Evolutionary conservation across 805 yeast genomes (phyloP).

Genomic region (Candida yuanshanica): DNA sequence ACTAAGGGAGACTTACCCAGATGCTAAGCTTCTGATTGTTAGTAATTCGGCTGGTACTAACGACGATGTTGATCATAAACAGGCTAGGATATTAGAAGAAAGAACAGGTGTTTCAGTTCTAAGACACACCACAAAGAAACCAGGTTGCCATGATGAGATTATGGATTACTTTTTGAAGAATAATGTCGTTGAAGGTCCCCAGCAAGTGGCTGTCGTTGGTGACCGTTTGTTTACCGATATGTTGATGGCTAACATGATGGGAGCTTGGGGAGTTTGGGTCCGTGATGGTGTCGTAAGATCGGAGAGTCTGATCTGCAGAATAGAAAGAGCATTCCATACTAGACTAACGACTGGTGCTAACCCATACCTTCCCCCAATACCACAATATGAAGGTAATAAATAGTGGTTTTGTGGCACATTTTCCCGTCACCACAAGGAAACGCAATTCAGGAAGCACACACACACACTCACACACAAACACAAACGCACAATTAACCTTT

Average conservation of each 20-base stretch:
- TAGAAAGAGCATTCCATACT: slow-evolving; percentile 38
- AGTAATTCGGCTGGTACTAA: slow-evolving; percentile 91
- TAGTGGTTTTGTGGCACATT: background rate
- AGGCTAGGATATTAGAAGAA: slow-evolving; percentile 58
- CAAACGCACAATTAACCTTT: too few species aligned
- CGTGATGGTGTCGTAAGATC: slow-evolving; percentile 65
- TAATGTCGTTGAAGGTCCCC: slow-evolving; percentile 38
- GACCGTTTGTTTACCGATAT: slow-evolving; percentile 90
- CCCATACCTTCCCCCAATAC: background rate
- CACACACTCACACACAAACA: too few species aligned
- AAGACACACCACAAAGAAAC: slow-evolving; percentile 71
- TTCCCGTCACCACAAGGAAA: background rate
- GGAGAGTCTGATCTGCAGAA: slow-evolving; percentile 41
- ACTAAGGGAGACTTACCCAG: slow-evolving; percentile 55
- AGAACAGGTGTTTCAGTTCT: slow-evolving; percentile 66
- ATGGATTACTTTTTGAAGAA: slow-evolving; percentile 48
- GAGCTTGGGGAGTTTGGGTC: slow-evolving; percentile 79
- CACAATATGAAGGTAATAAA: background rate
- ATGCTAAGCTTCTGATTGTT: slow-evolving; percentile 63
- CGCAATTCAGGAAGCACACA: too few species aligned
- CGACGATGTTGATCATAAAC: slow-evolving; percentile 55
- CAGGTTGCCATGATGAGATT: slow-evolving; percentile 73
- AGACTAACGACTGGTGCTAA: slow-evolving; percentile 4
- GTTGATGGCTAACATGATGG: slow-evolving; percentile 92
- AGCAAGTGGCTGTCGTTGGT: slow-evolving; percentile 80